Conservation (phyloP, 441 rosid genomes). For the Theobroma grandiflorum region DNA sequence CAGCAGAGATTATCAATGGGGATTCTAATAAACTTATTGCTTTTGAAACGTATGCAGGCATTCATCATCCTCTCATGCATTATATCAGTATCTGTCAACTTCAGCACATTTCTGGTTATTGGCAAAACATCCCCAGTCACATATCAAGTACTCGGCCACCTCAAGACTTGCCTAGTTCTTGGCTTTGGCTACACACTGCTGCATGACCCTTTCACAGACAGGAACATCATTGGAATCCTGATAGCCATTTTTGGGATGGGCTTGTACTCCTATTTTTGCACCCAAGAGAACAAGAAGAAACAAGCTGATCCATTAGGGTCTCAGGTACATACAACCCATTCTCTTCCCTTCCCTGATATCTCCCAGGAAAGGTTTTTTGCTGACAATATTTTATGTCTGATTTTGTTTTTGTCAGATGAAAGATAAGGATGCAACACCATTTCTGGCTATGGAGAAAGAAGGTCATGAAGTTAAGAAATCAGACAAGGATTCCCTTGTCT, state of each 20-base stretch:
- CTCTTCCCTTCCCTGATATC: conserved; percentile 16
- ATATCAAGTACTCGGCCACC: conserved; percentile 97
- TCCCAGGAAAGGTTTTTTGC: not conserved
- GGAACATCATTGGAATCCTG: conserved; percentile 85
- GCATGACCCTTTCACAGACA: conserved; percentile 86
- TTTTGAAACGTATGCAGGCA: conserved; percentile 53
- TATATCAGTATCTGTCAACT: conserved; percentile 92
- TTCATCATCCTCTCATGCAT: conserved; percentile 88
- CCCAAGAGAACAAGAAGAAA: conserved; percentile 80
- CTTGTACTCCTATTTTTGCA: conserved; percentile 86
- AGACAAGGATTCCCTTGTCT: conserved; percentile 72
- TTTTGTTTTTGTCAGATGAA: conserved; percentile 53
- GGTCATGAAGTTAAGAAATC: conserved; percentile 70
- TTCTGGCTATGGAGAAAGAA: conserved; percentile 71
- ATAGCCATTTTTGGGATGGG: conserved; percentile 92
- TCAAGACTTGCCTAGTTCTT: conserved; percentile 93
- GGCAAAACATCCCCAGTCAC: conserved; percentile 99
- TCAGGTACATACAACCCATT: conserved; percentile 48
- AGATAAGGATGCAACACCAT: conserved; percentile 76
- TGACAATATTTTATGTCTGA: not conserved
- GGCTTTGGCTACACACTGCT: conserved; percentile 85
- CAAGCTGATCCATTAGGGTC: conserved; percentile 55
- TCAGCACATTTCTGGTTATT: conserved; percentile 94
- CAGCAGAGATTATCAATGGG: not conserved
- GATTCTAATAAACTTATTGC: not conserved